These are phyloP conservation scores for Candida nitratophila DNA, from an alignment of 805 yeast species.

Conservation along the genomic window DNA sequence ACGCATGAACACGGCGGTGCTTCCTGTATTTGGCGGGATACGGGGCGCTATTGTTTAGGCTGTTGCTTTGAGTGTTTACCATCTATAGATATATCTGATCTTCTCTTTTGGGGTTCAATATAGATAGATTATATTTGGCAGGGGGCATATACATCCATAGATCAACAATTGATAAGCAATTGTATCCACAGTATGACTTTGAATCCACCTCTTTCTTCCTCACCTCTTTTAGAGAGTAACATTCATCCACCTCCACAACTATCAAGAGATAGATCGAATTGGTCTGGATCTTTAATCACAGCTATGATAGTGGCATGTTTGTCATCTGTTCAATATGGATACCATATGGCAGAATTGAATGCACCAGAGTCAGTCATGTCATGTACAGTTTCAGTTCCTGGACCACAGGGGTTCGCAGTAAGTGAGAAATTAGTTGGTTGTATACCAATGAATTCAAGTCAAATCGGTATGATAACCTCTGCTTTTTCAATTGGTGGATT, in stretches of 20 bases:
- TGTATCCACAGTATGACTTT: not conserved
- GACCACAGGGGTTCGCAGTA: slow-evolving; percentile 22
- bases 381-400: slow-evolving; percentile 32
- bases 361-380: slow-evolving; percentile 75
- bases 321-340: slow-evolving; percentile 86
- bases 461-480: slow-evolving; percentile 69
- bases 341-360: slow-evolving; percentile 90
- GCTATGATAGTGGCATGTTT: slow-evolving; percentile 57
- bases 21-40: no score
- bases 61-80: no score
- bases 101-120: no score
- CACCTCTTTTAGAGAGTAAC: slow-evolving; percentile 5
- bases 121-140: no score
- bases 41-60: no score
- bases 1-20: no score
- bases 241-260: not conserved
- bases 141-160: no score
- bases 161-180: no score
- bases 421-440: slow-evolving; percentile 31
- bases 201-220: slow-evolving; percentile 5
- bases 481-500: slow-evolving; percentile 82
- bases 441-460: slow-evolving; percentile 46
- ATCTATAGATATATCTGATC: no score
- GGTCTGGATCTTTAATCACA: slow-evolving; percentile 30
- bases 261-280: slow-evolving; percentile 2